phyloP scores from a whole-genome alignment of 352 stramenopile genomes.

The Globisporangium canariense region DNA sequence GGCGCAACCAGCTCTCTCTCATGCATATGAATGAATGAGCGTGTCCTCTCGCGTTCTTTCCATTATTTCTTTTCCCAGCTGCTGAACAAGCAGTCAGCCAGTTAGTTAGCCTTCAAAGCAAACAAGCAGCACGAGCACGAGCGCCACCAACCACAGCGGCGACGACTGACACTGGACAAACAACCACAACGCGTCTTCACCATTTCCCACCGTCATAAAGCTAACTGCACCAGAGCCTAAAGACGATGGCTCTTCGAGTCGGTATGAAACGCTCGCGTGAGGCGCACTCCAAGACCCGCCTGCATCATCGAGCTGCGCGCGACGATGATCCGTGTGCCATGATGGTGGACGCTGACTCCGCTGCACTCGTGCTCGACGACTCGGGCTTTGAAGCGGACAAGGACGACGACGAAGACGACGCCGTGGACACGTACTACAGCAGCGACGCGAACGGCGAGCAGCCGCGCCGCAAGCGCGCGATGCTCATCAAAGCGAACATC shows the following conservation, averaged over 20 bases:
- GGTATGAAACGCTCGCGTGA: conserved; percentile 22
- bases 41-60: conserved; percentile 8
- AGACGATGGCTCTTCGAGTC: conserved; percentile 14
- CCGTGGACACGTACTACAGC: conserved; percentile 9
- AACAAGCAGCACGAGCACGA: not conserved
- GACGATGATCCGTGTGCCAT: conserved; percentile 11
- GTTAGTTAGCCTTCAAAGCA: not conserved
- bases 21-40: not conserved
- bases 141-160: not conserved
- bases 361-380: conserved; percentile 7
- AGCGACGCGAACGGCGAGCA: conserved; percentile 16
- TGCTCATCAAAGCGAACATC: conserved; percentile 53
- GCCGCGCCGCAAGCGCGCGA: conserved; percentile 48
- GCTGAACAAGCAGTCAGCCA: not conserved
- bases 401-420: conserved; percentile 20
- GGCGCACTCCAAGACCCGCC: not conserved
- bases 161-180: not conserved
- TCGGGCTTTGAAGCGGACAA: conserved; percentile 15
- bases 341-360: conserved; percentile 13
- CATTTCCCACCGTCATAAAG: not conserved
- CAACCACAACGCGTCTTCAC: not conserved
- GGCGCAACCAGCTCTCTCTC: not conserved
- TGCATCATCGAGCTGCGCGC: not conserved
- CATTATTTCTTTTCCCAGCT: conserved; percentile 7
- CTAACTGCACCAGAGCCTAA: not conserved